Conservation (phyloP, 148 eudicot genomes). For the Dianthus caryophyllus region DNA sequence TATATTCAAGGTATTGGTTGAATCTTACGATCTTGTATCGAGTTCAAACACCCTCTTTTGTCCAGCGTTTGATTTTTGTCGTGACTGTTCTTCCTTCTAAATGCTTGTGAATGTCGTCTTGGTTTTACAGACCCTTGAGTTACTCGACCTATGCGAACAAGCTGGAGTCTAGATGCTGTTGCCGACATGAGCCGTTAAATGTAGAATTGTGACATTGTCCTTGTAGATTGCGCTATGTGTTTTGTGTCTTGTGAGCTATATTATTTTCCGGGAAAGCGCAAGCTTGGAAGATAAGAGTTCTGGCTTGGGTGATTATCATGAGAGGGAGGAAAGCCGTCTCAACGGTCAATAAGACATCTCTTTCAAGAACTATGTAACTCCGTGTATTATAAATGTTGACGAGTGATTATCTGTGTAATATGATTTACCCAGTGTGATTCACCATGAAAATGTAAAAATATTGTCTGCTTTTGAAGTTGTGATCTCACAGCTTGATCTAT, state of each 20-base stretch:
- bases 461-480: slow-evolving; percentile 17
- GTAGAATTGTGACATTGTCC: slow-evolving; percentile 29
- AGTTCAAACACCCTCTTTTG: no score
- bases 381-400: slow-evolving; percentile 15
- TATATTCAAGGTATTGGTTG: no score
- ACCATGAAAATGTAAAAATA: not conserved
- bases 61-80: no score
- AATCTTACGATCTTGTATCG: no score
- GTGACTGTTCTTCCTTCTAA: no score
- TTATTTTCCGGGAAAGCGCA: slow-evolving; percentile 56
- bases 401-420: slow-evolving; percentile 22
- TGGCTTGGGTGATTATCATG: slow-evolving; percentile 32
- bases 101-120: not conserved
- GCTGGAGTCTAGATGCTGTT: slow-evolving; percentile 44
- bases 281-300: slow-evolving; percentile 50
- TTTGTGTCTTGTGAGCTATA: slow-evolving; percentile 34
- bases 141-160: slow-evolving; percentile 97
- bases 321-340: slow-evolving; percentile 31
- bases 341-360: slow-evolving; percentile 27
- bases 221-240: slow-evolving; percentile 30
- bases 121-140: slow-evolving; percentile 74
- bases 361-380: slow-evolving; percentile 8
- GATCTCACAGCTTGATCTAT: slow-evolving; percentile 13
- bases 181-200: slow-evolving; percentile 25
- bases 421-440: not conserved